phyloP scores from a whole-genome alignment of 2,329 filamentous ascomycete species.

The Fusarium coicis region DNA sequence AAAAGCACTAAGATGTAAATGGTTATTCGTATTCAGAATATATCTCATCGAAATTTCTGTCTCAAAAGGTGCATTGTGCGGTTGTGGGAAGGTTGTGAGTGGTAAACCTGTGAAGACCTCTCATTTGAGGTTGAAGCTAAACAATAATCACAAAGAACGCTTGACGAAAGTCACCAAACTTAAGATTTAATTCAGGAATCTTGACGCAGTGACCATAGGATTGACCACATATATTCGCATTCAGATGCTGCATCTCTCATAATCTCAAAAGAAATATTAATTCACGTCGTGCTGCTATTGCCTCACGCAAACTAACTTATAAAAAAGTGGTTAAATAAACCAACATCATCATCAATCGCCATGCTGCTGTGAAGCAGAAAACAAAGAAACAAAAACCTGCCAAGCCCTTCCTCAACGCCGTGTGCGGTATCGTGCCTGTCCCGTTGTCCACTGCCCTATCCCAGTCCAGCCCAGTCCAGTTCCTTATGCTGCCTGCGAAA shows the following conservation, averaged over 20 bases:
- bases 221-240: neutral
- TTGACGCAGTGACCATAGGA: neutral
- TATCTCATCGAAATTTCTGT: neutral
- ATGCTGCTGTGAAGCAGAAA: slow-evolving; percentile 45
- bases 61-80: neutral
- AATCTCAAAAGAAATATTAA: slow-evolving; percentile 8
- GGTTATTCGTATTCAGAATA: neutral
- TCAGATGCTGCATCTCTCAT: no score
- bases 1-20: neutral
- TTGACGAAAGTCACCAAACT: neutral
- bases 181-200: neutral
- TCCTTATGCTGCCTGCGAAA: slow-evolving; percentile 34
- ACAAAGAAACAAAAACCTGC: slow-evolving; percentile 37
- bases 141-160: accelerated
- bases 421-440: slow-evolving; percentile 39
- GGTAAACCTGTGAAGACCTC: neutral
- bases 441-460: slow-evolving; percentile 31
- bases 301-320: slow-evolving; percentile 24
- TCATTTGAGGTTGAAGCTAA: neutral
- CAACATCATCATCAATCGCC: slow-evolving; percentile 48
- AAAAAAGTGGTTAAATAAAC: slow-evolving; percentile 23
- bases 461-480: slow-evolving; percentile 38
- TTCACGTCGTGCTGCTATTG: slow-evolving; percentile 9
- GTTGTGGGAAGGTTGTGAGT: neutral
- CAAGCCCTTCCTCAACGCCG: slow-evolving; percentile 47